Conservation (phyloP, 1,284 basidiomycete genomes). For the Ganoderma resinaceum region DNA sequence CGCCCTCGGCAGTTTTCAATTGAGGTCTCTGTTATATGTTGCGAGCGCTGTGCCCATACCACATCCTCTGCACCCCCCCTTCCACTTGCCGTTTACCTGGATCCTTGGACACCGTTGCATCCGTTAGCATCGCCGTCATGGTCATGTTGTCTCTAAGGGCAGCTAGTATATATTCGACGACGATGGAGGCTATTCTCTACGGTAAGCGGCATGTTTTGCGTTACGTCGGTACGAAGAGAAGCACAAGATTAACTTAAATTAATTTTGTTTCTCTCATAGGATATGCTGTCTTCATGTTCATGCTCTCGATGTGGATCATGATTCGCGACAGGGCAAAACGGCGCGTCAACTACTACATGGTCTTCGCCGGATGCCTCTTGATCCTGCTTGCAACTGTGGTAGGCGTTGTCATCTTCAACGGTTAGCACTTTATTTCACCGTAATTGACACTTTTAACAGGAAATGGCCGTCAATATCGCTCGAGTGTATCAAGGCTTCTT, state of each 20-base stretch:
- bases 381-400: slow-evolving; percentile 38
- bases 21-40: slow-evolving; percentile 10
- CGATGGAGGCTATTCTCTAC: slow-evolving; percentile 38
- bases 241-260: neutral
- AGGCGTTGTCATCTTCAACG: neutral
- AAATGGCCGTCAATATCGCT: slow-evolving; percentile 34
- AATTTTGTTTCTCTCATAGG: slow-evolving; percentile 24
- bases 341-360: slow-evolving; percentile 31
- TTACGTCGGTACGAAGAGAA: neutral
- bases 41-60: slow-evolving; percentile 1
- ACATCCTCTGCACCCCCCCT: slow-evolving; percentile 4
- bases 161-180: slow-evolving; percentile 36
- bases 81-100: neutral
- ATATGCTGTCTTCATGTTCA: slow-evolving; percentile 39
- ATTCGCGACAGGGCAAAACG: slow-evolving; percentile 26
- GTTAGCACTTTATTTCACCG: neutral
- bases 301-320: slow-evolving; percentile 34
- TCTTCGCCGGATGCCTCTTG: slow-evolving; percentile 31
- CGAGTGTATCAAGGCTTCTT: slow-evolving; percentile 1
- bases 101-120: slow-evolving; percentile 1
- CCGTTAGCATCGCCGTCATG: slow-evolving; percentile 9
- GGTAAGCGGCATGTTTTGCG: slow-evolving; percentile 24
- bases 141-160: slow-evolving; percentile 26
- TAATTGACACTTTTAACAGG: slow-evolving; percentile 20
- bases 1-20: slow-evolving; percentile 12